Conservation (phyloP, 257 asterid genomes). For the Fraxinus pennsylvanica region DNA sequence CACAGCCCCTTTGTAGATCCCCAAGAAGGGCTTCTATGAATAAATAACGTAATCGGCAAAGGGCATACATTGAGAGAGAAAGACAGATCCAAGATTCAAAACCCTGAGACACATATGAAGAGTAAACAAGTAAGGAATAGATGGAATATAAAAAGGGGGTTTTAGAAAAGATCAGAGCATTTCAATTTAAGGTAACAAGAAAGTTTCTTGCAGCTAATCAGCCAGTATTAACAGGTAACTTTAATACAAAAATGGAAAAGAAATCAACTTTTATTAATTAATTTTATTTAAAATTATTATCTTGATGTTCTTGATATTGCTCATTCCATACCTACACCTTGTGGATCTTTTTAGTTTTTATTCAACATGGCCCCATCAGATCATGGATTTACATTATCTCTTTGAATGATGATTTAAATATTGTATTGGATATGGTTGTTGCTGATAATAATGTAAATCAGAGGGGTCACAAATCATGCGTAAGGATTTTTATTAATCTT, state of each 20-base stretch:
- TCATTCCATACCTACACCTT: background rate
- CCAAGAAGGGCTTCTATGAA: slow-evolving; percentile 13
- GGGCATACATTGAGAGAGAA: background rate
- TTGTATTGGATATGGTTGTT: slow-evolving; percentile 30
- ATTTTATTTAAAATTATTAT: background rate
- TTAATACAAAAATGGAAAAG: slow-evolving; percentile 29
- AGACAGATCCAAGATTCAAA: slow-evolving; percentile 30
- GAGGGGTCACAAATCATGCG: background rate
- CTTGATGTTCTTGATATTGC: slow-evolving; percentile 22
- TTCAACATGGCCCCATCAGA: slow-evolving; percentile 19
- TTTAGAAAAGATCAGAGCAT: background rate
- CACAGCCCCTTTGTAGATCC: slow-evolving; percentile 23
- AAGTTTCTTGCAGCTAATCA: slow-evolving; percentile 32
- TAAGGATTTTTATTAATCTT: background rate
- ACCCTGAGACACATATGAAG: slow-evolving; percentile 9
- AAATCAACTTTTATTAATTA: slow-evolving; percentile 27
- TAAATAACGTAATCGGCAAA: slow-evolving; percentile 2
- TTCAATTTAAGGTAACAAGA: background rate
- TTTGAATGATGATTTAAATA: slow-evolving; percentile 5
- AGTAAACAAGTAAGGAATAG: slow-evolving; percentile 19
- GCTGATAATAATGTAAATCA: slow-evolving; percentile 2
- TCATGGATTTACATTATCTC: slow-evolving; percentile 25
- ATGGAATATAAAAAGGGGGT: slow-evolving; percentile 26
- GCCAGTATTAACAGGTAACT: slow-evolving; percentile 17
- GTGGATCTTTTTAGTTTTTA: background rate